A percentile compares a stretch with the other conserved stretches of the same genome.
These are phyloP conservation scores for Lachancea nothofagi DNA, from an alignment of 805 yeast genomes.

Conservation along the genomic window DNA sequence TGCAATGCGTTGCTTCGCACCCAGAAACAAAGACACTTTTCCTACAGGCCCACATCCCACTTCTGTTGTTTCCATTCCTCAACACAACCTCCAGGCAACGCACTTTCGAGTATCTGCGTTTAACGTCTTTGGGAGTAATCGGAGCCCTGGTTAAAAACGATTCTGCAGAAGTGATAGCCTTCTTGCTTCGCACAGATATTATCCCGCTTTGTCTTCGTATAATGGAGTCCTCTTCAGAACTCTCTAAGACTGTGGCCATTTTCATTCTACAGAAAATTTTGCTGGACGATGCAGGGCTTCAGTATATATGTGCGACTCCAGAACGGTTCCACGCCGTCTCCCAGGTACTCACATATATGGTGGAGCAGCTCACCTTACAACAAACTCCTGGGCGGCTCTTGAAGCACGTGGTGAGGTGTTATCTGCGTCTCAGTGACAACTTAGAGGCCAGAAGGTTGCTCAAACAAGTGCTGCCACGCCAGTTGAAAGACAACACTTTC, in stretches of 20 bases:
- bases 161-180: conserved; percentile 89
- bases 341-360: conserved; percentile 80
- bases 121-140: conserved; percentile 91
- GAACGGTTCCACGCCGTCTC: conserved; percentile 94
- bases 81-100: conserved; percentile 88
- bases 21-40: conserved; percentile 82
- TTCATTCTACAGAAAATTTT: conserved; percentile 91
- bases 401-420: conserved; percentile 92
- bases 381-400: conserved; percentile 73
- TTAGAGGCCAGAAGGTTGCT: conserved; percentile 84
- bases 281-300: conserved; percentile 84
- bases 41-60: conserved; percentile 83
- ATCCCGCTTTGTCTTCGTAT: conserved; percentile 91
- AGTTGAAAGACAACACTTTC: conserved; percentile 71
- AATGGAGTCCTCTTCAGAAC: conserved; percentile 91
- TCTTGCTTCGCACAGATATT: conserved; percentile 89
- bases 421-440: conserved; percentile 83
- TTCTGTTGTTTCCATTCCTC: conserved; percentile 88
- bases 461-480: conserved; percentile 77
- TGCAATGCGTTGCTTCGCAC: conserved; percentile 96
- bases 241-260: conserved; percentile 93
- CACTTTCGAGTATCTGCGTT: conserved; percentile 87
- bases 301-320: conserved; percentile 89
- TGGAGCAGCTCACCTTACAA: conserved; percentile 69
- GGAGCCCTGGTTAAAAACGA: conserved; percentile 97